phyloP scores from a whole-genome alignment of 805 yeast species.

The Huiozyma sinensis region DNA sequence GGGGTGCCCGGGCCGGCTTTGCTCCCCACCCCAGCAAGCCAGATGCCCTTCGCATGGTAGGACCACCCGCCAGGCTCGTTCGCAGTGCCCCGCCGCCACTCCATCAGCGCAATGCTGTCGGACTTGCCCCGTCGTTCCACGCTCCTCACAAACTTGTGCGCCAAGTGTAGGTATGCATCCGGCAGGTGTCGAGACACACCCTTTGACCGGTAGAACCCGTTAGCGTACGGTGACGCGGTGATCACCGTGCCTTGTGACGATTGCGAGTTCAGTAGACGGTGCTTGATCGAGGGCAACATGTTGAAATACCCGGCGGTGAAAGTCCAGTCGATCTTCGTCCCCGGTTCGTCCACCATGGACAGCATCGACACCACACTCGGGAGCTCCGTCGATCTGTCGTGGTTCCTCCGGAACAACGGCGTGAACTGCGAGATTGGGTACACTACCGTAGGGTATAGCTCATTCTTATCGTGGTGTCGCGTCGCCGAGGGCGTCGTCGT shows the following conservation, averaged over 20 bases:
- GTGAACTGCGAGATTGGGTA: constrained; percentile 90
- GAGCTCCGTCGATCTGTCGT: constrained; percentile 70
- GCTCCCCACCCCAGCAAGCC: constrained; percentile 50
- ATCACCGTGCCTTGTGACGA: constrained; percentile 45
- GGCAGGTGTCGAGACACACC: constrained; percentile 81
- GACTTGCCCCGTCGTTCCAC: constrained; percentile 33
- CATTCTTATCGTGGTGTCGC: constrained; percentile 15
- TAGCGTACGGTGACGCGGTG: constrained; percentile 89
- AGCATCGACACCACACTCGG: constrained; percentile 54
- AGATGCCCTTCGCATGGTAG: constrained; percentile 93
- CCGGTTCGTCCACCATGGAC: constrained; percentile 35
- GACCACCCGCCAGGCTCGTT: constrained; percentile 87
- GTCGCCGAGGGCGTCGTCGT: neutral
- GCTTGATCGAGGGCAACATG: constrained; percentile 65
- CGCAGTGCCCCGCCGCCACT: constrained; percentile 83
- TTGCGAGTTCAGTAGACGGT: constrained; percentile 42
- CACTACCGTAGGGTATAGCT: constrained; percentile 35
- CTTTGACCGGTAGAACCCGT: constrained; percentile 77
- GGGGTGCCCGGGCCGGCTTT: constrained; percentile 39
- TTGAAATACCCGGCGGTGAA: constrained; percentile 97
- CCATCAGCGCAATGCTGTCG: constrained; percentile 45
- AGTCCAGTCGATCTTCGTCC: constrained; percentile 48
- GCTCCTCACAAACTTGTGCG: constrained; percentile 53
- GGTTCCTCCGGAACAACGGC: constrained; percentile 49
- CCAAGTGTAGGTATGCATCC: constrained; percentile 71